Evolutionary conservation across 2,329 filamentous ascomycete genomes (phyloP), one percentile per base, ranked within the genome.

Genomic region (Pseudocercospora cruenta): DNA sequence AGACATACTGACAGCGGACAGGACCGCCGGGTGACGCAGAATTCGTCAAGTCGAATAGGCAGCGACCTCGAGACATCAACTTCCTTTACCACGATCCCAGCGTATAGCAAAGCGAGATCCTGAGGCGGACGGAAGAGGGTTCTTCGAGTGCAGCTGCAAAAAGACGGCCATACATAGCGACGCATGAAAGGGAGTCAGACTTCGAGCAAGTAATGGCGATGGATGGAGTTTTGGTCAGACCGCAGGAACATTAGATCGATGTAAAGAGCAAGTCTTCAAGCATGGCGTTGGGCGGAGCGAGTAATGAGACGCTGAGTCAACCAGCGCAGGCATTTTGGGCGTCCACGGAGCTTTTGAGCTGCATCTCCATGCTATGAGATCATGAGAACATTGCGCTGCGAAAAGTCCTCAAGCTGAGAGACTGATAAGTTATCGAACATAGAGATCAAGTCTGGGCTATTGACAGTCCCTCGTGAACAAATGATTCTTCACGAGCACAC

Each of bases 31-130:
- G 94, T 3, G 93, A 99, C 75, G 91, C 91, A 63, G 91, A 95
- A 10, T 98, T 99, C 75, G 93, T 97, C 26, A 85, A 87, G 62
- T 88, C 87, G 67, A 97, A 97, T 76, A 88, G 87, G 26, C 86
- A 89, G 70, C 85, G 94, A 45, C 93, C 94, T 54, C 87, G 90
- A 72, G 94, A 99, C 79, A 96, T 99, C 69, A 89, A 91, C 73
- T 99, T 98, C 77, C 88, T 93, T 71, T 99, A 97, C 77, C 93
- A 99, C 77, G 95, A 99, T 78, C 91, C 93, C 75, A 90, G 75
- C 39, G 82, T 84, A 7, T 84, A 70, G 77, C 16, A 43, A 26
- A 62, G 39, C 39, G 39, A 43, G 33, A 7, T 43, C 16, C 39
- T 16, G 39, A 36, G 14, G 12, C 33, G 14, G 45, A 6, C 45